Evolutionary conservation across 106 monocot species (phyloP), one percentile per base, ranked within the genome.

Genomic region (Dendrobium chrysotoxum): DNA sequence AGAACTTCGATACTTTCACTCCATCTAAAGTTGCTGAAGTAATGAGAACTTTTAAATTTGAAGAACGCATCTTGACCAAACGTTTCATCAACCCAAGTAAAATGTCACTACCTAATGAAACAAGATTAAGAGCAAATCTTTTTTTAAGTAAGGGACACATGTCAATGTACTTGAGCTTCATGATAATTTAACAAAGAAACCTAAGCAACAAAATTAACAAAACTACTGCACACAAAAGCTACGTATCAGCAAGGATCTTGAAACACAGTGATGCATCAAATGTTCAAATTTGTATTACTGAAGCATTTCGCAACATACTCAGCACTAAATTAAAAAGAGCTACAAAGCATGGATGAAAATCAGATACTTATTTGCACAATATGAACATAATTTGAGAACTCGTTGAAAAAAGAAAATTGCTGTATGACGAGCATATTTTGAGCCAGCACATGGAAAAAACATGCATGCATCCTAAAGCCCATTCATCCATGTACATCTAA

Each of bases 21-120:
- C 98, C 98, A 88, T 98, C 98, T 67, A 98, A 88, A 23, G 98
- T 98, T 40, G 98, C 98, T 39, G 98, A 98, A 76, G 98, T 98
- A 64, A 98, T 89, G 40, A 98, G 92, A 88, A 98, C 91, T 88
- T 90, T 98, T 35, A 98, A 82, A 82, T 95, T 86, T 77, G 91
- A 89, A 40, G 90, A 79, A n/a, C 92, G 98, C 26, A 79, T 28
- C 80, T 85, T 91, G 65, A 92, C 79, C 65, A 98, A 83, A 55
- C 88, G 90, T 84, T 92, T 98, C 98, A 98, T 92, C 67, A 98
- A 88, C 75, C 98, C 98, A 67, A 98, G 80, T 78, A 95, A 88
- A 83, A 98, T 95, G 75, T 98, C 98, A 79, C 98, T 98, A 89
- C 72, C n/a, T 75, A 83, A 10, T 73, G 45, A 79, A 79, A 21